Base-by-base conservation (phyloP, 1,139 yeast species). In the Candida glucosophila region DNA sequence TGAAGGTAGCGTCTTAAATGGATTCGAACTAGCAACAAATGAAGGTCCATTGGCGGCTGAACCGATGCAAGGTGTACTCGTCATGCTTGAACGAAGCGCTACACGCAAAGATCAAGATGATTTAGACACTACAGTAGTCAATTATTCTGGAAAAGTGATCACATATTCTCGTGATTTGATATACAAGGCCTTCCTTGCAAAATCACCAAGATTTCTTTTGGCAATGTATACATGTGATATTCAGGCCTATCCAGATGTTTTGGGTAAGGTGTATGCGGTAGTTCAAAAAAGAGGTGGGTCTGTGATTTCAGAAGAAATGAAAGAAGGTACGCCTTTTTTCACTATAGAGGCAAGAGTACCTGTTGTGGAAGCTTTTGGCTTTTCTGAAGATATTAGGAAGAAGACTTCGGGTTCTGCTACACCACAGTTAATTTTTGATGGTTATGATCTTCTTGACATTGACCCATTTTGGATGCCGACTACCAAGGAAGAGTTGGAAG, bases 381-480 rank as follows among this genome's bases (percentile, higher is more conserved):
- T 92, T 43, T 77, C 95, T 26, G 97, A 90, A 41, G 97, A 90
- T 39, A 83, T 92, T 25, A 67, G 98, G 34, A 90, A 86, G 56
- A 73, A 74, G 41, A 88, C 98, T 0, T 82, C 95, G 1, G 99
- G 99, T 29, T 94, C 96, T 4, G 98, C 98, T 3, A 81, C 85
- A 44, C 98, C 98, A 0, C 98, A 90, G 52, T 64, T 92, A 32
- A 83, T 88, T 5, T 90, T 90, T 45, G 72, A 80, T 23, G 98
- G 98, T 2, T 92, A 71, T 49, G 93, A 86, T 42, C 60, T 77
- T 36, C 69, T 88, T 27, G 94, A 85, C 35, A 73, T 81, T 38
- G 97, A 92, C 58, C 99, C 99, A 20, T 92, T 80, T 64, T 92
- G 99, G 99, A 95, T 90, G 8, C 98, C 99, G n/a, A 83, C 90